phyloP scores from a whole-genome alignment of 2,329 filamentous ascomycete genomes.

The Pochonia chlamydosporia region DNA sequence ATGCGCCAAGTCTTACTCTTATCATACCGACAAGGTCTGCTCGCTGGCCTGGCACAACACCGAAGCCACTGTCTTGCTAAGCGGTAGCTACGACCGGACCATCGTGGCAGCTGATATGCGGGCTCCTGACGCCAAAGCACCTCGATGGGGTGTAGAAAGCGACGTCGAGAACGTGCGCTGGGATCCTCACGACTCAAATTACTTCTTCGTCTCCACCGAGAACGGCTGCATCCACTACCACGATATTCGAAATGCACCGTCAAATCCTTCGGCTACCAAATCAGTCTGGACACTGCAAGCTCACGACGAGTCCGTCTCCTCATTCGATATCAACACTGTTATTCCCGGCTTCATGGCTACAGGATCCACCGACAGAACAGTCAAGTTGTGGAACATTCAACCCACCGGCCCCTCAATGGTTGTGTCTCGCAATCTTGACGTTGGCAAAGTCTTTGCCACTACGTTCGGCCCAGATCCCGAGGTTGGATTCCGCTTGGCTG shows the following conservation, averaged over 20 bases:
- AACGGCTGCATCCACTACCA: slow-evolving; percentile 88
- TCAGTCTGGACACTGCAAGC: slow-evolving; percentile 93
- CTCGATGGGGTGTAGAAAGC: slow-evolving; percentile 89
- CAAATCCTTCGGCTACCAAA: slow-evolving; percentile 69
- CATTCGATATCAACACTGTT: slow-evolving; percentile 84
- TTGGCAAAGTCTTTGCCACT: slow-evolving; percentile 91
- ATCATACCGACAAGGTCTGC: slow-evolving; percentile 98
- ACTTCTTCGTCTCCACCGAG: slow-evolving; percentile 93
- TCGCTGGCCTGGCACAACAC: slow-evolving; percentile 87
- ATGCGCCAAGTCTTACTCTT: slow-evolving; percentile 91
- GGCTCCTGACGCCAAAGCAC: slow-evolving; percentile 73
- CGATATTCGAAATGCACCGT: slow-evolving; percentile 72
- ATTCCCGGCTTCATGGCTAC: slow-evolving; percentile 93
- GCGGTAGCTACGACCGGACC: slow-evolving; percentile 91
- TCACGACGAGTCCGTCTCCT: slow-evolving; percentile 85
- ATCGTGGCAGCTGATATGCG: slow-evolving; percentile 96
- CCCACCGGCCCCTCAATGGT: slow-evolving; percentile 81
- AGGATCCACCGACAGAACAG: slow-evolving; percentile 87
- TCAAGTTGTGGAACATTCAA: slow-evolving; percentile 94
- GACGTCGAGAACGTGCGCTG: slow-evolving; percentile 91
- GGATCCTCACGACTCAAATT: slow-evolving; percentile 90
- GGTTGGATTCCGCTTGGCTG: slow-evolving; percentile 85
- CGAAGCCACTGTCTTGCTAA: slow-evolving; percentile 83
- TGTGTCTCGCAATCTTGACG: slow-evolving; percentile 82
- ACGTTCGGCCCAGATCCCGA: slow-evolving; percentile 84